Percentiles rank a stretch among this genome's conserved stretches.
Evolutionary conservation across 2,329 filamentous ascomycete genomes (phyloP).

Genomic region (Scedosporium minutisporum): DNA sequence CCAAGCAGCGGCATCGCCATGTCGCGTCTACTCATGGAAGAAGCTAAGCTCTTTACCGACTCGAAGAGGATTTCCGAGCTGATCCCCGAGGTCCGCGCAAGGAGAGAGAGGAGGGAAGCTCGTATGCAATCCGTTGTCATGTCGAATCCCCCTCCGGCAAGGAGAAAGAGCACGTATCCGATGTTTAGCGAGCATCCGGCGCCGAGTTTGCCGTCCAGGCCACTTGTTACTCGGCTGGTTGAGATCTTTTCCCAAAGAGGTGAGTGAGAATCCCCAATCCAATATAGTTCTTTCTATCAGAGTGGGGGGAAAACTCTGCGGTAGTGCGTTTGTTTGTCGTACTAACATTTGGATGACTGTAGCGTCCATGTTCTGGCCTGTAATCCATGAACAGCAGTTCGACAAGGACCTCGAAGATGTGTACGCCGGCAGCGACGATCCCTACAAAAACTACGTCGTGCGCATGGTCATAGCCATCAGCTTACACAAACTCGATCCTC

Average conservation of each 20-base stretch:
- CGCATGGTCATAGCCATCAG: slow-evolving; percentile 92
- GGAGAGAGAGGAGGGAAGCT: slow-evolving; percentile 29
- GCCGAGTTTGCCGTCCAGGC: slow-evolving; percentile 60
- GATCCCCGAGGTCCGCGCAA: slow-evolving; percentile 63
- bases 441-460: slow-evolving; percentile 79
- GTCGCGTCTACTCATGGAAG: slow-evolving; percentile 88
- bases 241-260: slow-evolving; percentile 81
- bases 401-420: slow-evolving; percentile 69
- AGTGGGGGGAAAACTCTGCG: not conserved
- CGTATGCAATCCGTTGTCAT: slow-evolving; percentile 51
- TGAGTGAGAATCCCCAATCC: slow-evolving; percentile 25
- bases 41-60: slow-evolving; percentile 88
- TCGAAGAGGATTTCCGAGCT: slow-evolving; percentile 87
- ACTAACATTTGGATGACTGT: not conserved
- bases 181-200: slow-evolving; percentile 81
- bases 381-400: slow-evolving; percentile 76
- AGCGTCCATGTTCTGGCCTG: slow-evolving; percentile 85
- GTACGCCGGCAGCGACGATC: slow-evolving; percentile 61
- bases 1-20: slow-evolving; percentile 94
- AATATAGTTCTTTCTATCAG: no score
- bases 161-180: slow-evolving; percentile 73
- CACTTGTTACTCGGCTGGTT: slow-evolving; percentile 67
- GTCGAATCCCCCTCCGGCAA: slow-evolving; percentile 33
- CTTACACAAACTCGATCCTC: slow-evolving; percentile 80
- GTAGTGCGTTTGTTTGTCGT: not conserved